These are phyloP conservation scores for Salvia rosmarinus DNA, from an alignment of 257 asterid species.

Conservation along the genomic window DNA sequence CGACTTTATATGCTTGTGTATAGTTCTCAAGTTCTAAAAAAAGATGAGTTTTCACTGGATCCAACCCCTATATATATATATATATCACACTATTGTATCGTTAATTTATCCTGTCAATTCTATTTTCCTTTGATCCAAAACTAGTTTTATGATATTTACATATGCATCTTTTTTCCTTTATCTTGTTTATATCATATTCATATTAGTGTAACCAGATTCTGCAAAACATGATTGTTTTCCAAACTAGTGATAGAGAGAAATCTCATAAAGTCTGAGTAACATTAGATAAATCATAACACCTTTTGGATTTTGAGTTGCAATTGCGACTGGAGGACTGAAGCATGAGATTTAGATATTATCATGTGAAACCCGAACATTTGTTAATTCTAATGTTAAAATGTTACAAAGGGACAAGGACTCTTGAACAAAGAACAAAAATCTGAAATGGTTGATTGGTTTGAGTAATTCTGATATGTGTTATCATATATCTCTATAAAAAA, in stretches of 20 bases:
- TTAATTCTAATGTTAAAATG: background rate
- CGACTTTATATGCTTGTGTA: too few species aligned
- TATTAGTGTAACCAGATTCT: slow-evolving; percentile 1
- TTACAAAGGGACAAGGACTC: background rate
- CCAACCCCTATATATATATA: too few species aligned
- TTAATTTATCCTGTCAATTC: background rate
- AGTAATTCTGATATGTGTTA: slow-evolving; percentile 15
- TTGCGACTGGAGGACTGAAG: slow-evolving; percentile 16
- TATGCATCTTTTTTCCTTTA: background rate
- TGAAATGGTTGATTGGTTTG: slow-evolving; percentile 2
- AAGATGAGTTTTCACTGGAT: too few species aligned
- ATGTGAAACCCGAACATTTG: background rate
- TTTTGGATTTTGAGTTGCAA: slow-evolving; percentile 27
- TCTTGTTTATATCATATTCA: background rate
- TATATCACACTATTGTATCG: background rate
- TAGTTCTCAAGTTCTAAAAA: too few species aligned
- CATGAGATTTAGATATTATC: background rate
- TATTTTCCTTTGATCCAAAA: background rate
- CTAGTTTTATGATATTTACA: background rate
- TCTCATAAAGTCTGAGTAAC: background rate
- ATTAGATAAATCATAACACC: background rate
- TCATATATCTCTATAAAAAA: background rate
- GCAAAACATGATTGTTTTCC: slow-evolving; percentile 3
- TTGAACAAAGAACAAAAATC: background rate
- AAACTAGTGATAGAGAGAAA: slow-evolving; percentile 21